Base-by-base conservation (phyloP, 768 basidiomycete species). In the Russula olivacea region DNA sequence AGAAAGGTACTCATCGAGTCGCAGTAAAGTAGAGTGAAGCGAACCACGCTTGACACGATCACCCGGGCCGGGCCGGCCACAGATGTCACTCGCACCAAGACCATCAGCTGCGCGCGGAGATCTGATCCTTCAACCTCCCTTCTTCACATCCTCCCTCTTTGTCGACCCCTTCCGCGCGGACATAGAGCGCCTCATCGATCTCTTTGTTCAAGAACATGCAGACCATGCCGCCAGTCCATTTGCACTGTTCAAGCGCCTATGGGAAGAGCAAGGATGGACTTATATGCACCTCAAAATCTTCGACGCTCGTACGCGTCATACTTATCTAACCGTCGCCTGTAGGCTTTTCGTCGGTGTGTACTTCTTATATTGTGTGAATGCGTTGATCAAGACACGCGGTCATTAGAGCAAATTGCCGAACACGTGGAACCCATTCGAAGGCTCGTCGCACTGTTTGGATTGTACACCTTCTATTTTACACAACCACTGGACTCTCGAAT, bases 141-240 rank as follows among this genome's bases (percentile, higher is more conserved):
- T 88, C 72, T 93, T 90, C 71, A 87, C 89, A 0, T 91, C 89
- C 3, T 88, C 88, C 0, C 69, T 87, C 25, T 93, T 86, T 72
- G 83, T 90, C 10, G 74, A 81, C 21, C 75, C 83, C 15, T 76
- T 89, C 23, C 81, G 87, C 2, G 79, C 83, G 32, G 91, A 93
- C 72, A 78, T 92, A 32, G 72, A 77, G 3, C 69, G 68, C 3
- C 79, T 93, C 25, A 72, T 85, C 3, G 69, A 75, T n/a, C 67
- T 73, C 11, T 92, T 82, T 66, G 73, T 80, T 32, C 79, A 82
- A n/a, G 74, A 75, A 40, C 85, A 82, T 8, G 48, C 53, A 11
- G 68, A 68, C 59, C 64, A 71, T 64, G 59, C 65, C 58, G 61
- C 73, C 8, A 71, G 73, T 55, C 88, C 91, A 0, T 93, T 92